Evolutionary conservation across 1,284 basidiomycete genomes (phyloP), one percentile per base, ranked within the genome.

Genomic region (Heterobasidion irregulare): DNA sequence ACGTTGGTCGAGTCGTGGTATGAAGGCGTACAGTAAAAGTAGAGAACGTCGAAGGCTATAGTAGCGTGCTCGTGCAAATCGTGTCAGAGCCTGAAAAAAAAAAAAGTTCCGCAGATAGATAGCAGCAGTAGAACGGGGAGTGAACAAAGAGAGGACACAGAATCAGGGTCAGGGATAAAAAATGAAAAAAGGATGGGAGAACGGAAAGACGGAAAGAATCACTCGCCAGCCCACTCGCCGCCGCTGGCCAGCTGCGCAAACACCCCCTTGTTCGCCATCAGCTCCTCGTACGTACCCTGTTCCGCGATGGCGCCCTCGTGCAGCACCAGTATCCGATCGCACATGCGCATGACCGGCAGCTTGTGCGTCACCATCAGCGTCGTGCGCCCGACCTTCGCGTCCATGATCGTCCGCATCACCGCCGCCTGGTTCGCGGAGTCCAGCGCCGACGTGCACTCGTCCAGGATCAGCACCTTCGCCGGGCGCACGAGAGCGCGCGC

Each of bases 321-420:
- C 9, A 98, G 69, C 45, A 97, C 89, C 18, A 98, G 63, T 53
- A 99, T 83, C 43, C 93, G 79, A 69, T 97, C 93, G 72, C 95
- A 98, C 77, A 86, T 83, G 66, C 77, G 80, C 95, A 99, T 99
- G 50, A 94, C 84, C 56, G 86, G 81, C 48, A 93, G 68, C 68
- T 96, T 96, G 74, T 99, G 96, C 18, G 95, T 98, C 62, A 98
- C 84, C 75, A 98, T 87, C 58, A 98, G 68, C 53, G 91, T 94
- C 58, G 94, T 97, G 57, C 86, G 77, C 4, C 81, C 82, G 16
- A 74, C 69, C 70, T 82, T 84, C 59, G 86, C 83, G 46, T 70
- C 68, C 55, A 75, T 71, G 43, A 96, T 82, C 12, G 92, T 87
- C 57, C 93, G 84, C 65, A 96, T 75, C 41, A 98, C 85, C 19